Percentiles rank a stretch among this genome's conserved stretches.
These are phyloP conservation scores for Pseudogymnoascus pannorum DNA, from an alignment of 2,329 filamentous ascomycete genomes.

Conservation along the genomic window DNA sequence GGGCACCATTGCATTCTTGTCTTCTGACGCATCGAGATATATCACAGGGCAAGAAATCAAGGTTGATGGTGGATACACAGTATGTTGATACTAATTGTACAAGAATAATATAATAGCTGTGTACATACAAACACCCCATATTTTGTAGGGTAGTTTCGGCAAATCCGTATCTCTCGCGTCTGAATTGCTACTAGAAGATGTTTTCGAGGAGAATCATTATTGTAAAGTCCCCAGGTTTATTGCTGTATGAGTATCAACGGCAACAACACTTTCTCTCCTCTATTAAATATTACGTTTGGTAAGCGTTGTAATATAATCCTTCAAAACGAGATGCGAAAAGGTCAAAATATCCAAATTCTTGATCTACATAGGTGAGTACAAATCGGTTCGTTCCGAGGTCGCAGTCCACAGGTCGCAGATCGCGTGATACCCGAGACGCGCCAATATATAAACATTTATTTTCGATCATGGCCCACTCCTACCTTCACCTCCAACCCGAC, in stretches of 20 bases:
- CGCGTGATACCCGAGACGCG: background rate
- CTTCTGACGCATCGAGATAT: conserved; percentile 50
- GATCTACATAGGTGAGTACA: too few species aligned
- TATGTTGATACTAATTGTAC: background rate
- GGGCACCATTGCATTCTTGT: conserved; percentile 67
- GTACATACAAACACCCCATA: background rate
- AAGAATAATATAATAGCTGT: background rate
- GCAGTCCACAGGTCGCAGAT: too few species aligned
- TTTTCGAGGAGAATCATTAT: too few species aligned
- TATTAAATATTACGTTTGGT: background rate
- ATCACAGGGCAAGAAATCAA: conserved; percentile 51
- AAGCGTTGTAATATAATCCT: background rate
- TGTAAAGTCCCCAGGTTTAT: too few species aligned
- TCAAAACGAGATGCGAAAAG: background rate
- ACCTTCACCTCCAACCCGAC: background rate
- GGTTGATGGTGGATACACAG: conserved; percentile 36
- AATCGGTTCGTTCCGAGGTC: background rate
- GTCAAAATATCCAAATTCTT: too few species aligned
- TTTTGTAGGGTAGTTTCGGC: background rate
- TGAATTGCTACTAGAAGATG: too few species aligned
- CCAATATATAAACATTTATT: background rate
- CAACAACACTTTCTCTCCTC: background rate
- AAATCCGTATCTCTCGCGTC: background rate
- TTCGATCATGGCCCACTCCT: background rate
- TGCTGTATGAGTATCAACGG: background rate